Conservation (phyloP, 1,284 basidiomycete genomes). For the Anthracocystis panici-leucophaei region DNA sequence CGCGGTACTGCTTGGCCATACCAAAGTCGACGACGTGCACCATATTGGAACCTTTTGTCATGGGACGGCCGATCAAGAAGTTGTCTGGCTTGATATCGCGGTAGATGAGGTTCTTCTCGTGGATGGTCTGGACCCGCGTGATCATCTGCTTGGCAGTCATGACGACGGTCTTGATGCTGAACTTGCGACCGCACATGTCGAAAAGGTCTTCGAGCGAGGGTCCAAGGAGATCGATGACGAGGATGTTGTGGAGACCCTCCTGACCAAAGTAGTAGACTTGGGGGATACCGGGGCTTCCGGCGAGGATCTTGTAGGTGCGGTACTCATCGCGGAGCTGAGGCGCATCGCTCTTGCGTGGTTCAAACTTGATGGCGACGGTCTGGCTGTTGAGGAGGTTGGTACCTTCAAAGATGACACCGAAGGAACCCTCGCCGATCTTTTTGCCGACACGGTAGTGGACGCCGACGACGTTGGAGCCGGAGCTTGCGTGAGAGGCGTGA, state of each 20-base stretch:
- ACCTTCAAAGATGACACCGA: slow-evolving; percentile 97
- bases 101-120: slow-evolving; percentile 97
- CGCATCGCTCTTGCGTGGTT: slow-evolving; percentile 94
- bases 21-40: slow-evolving; percentile 94
- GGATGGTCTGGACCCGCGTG: slow-evolving; percentile 86
- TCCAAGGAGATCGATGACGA: slow-evolving; percentile 94
- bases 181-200: slow-evolving; percentile 95
- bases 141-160: slow-evolving; percentile 95
- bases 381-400: slow-evolving; percentile 94
- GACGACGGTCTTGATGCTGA: slow-evolving; percentile 93
- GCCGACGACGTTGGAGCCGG: slow-evolving; percentile 69
- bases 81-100: slow-evolving; percentile 98
- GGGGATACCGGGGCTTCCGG: slow-evolving; percentile 91
- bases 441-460: slow-evolving; percentile 87
- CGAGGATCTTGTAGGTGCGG: slow-evolving; percentile 93
- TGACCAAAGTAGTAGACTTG: slow-evolving; percentile 98
- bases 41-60: slow-evolving; percentile 85
- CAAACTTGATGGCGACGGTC: slow-evolving; percentile 98
- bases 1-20: slow-evolving; percentile 97
- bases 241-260: slow-evolving; percentile 96
- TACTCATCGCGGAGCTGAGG: slow-evolving; percentile 96
- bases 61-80: slow-evolving; percentile 90
- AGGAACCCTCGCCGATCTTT: slow-evolving; percentile 77
- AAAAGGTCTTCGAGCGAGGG: slow-evolving; percentile 94
- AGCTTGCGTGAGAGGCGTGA: slow-evolving; percentile 61